Base-by-base conservation (phyloP, 768 basidiomycete genomes). In the Lactarius hatsudake region DNA sequence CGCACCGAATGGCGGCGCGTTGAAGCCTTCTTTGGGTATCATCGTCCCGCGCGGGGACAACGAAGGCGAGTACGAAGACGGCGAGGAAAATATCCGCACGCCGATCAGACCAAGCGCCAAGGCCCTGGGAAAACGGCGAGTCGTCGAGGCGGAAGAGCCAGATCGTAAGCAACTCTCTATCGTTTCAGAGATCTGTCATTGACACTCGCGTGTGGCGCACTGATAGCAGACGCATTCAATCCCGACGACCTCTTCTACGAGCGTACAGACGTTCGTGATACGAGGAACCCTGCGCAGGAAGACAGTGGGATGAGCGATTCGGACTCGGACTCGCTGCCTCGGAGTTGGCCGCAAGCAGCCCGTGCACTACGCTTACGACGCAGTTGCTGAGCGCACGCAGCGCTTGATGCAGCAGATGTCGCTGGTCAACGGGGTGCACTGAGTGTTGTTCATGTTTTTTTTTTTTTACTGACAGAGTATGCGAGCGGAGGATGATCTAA, bases 281-380 rank as follows among this genome's bases (percentile, higher is more conserved):
- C 65, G 80, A 73, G 74, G 76, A 74, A 61, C 75, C 71, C 66
- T 67, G 51, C 61, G 63, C 48, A 67, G 57, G 60, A 71, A 59
- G 75, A 77, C 28, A 63, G 75, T 15, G 83, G 57, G 38, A 60
- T 68, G 20, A 68, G 67, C 28, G 70, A 86, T 53, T 84, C 82
- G 32, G 87, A 87, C 58, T 80, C 81, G 12, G 86, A 86, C 28
- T 83, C 84, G 34, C 76, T 76, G 17, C 74, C 71, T 18, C 78
- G 75, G 72, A 76, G 76, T 45, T 75, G 72, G 34, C 73, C 72
- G 69, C 83, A 82, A 58, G n/a, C 82, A 77, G 23, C 84, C 86
- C 3, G 81, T 86, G 30, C 84, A 84, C 17, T 95, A 89, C 76
- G 93, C 90, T n/a, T 97, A 97, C 75, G 94, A 97, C 74, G 94